Evolutionary conservation across 169 alveolate genomes (phyloP), one percentile per base, ranked within the genome.

Genomic region (Cryptosporidium ubiquitum): DNA sequence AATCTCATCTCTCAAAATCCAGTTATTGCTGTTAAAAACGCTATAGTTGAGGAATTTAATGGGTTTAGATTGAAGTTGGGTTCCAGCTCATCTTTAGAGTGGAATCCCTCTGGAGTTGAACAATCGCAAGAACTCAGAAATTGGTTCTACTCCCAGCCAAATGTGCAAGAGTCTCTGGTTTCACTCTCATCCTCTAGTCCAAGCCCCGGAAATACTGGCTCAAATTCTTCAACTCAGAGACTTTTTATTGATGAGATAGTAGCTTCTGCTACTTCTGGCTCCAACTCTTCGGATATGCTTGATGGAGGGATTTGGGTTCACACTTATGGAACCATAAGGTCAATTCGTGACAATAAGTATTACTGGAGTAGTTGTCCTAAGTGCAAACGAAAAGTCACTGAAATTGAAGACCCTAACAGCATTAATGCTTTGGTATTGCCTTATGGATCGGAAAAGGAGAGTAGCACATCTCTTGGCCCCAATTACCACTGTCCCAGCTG

Each of bases 401-500:
- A 79, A 49, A 79, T 79, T 9, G 89, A 79, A 47, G 89, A 79
- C 29, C 75, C 71, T 33, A 79, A 61, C 31, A 79, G 75, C 20
- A 64, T 79, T 26, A 79, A 42, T 12, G 60, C 89, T 47, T 52
- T 79, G 31, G 75, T 79, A 5, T 20, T 79, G n/a, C 89, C 89
- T 18, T 79, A 61, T 44, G 49, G 68, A 26, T 60, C 89, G 7
- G 89, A 79, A 3, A 49, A 26, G 23, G 61, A 44, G 40, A 49
- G 51, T n/a, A 51, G 42, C 14, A 26, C 55, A 14, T 51, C 26
- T 40, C 55, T 64, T 3, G 89, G 89, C 4, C 79, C 89, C 23
- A 79, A 79, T n/a, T 79, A 79, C 33, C 89, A 79, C 49, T 79
- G 89, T 18, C 89, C 89, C 7, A 79, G 64, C 47, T 79, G 89